Evolutionary conservation across 805 yeast genomes (phyloP).

Genomic region (Ogataea corticis): DNA sequence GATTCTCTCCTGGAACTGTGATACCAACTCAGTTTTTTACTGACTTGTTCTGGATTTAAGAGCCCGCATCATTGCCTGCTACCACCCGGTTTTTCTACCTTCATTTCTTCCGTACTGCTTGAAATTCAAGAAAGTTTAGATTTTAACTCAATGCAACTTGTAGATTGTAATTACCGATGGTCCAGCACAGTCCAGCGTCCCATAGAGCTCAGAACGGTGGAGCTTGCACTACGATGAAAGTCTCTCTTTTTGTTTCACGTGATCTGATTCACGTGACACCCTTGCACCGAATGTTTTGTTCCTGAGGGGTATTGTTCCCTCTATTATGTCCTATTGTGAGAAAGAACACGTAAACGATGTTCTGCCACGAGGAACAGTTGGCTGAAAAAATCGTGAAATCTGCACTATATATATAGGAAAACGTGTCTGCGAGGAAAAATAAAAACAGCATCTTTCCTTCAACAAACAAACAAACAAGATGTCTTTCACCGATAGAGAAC

Average conservation of each 20-base stretch:
- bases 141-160: too few species aligned
- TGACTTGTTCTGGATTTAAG: too few species aligned
- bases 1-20: not conserved
- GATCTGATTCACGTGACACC: not conserved
- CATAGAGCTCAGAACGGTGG: too few species aligned
- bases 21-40: too few species aligned
- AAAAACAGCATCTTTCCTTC: not conserved
- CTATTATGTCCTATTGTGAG: not conserved
- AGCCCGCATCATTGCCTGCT: too few species aligned
- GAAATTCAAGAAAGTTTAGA: too few species aligned
- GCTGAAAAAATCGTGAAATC: not conserved
- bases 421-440: not conserved
- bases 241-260: too few species aligned
- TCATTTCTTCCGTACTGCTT: not conserved
- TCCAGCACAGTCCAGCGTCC: too few species aligned
- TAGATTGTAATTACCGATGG: too few species aligned
- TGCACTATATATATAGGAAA: not conserved
- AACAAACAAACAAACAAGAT: constrained; percentile 12
- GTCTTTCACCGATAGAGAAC: constrained; percentile 67
- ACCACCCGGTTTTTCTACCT: not conserved
- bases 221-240: too few species aligned
- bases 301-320: too few species aligned
- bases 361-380: constrained; percentile 3
- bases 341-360: constrained; percentile 7
- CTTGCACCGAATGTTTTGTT: too few species aligned